Evolutionary conservation across 371 early-diverging fungal genomes (phyloP).

Genomic region (Mycotypha africana): DNA sequence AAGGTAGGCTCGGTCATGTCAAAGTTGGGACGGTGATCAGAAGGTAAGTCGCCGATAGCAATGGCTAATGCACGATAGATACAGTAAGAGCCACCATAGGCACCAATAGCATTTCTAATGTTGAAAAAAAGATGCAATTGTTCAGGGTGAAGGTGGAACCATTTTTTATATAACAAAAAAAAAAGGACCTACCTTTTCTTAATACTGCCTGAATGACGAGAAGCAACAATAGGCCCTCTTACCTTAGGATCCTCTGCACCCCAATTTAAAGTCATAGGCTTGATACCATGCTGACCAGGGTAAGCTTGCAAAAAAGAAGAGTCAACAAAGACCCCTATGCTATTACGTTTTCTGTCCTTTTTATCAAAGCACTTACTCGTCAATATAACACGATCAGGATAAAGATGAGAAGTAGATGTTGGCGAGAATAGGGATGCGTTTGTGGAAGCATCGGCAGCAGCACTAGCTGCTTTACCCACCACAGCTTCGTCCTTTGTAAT

Average conservation of each 20-base stretch:
- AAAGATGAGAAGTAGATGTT: conserved; percentile 15
- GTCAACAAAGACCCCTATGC: neutral
- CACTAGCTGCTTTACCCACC: neutral
- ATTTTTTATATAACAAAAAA: no score
- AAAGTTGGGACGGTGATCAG: conserved; percentile 84
- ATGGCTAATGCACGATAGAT: conserved; percentile 91
- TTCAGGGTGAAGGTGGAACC: no score
- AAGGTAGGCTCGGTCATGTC: conserved; percentile 85
- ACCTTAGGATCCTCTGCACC: conserved; percentile 66
- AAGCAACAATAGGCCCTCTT: conserved; percentile 88
- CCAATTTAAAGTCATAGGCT: conserved; percentile 82
- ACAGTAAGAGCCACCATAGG: conserved; percentile 92
- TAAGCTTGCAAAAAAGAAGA: conserved; percentile 49
- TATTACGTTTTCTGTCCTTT: neutral
- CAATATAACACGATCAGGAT: conserved; percentile 42
- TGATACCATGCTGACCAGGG: conserved; percentile 81
- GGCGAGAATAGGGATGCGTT: no score
- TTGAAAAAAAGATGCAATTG: no score
- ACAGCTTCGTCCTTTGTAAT: neutral
- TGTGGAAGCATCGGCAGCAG: neutral
- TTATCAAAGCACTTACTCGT: no score
- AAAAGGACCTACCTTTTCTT: conserved; percentile 53
- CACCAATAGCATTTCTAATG: conserved; percentile 91
- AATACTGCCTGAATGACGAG: conserved; percentile 74
- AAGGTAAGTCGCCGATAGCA: conserved; percentile 85